phyloP scores from a whole-genome alignment of 2,329 filamentous ascomycete genomes.

The Penicillium sp. region DNA sequence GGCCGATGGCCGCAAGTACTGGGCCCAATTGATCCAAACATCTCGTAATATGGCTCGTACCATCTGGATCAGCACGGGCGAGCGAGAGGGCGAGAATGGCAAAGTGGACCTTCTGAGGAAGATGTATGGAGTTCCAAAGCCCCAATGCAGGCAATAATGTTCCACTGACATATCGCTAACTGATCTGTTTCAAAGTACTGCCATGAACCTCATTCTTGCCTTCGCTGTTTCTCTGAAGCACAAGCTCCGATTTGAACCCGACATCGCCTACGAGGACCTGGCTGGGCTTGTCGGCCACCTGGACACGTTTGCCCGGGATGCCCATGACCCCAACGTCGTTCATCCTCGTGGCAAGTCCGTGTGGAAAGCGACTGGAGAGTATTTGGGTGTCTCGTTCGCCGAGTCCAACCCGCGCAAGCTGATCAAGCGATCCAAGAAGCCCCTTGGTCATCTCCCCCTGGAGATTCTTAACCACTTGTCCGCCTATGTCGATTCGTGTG shows the following conservation, averaged over 20 bases:
- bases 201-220: slow-evolving; percentile 73
- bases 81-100: slow-evolving; percentile 55
- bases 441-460: slow-evolving; percentile 77
- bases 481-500: slow-evolving; percentile 62
- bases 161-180: background rate
- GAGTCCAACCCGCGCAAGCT: slow-evolving; percentile 73
- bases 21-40: slow-evolving; percentile 56
- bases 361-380: slow-evolving; percentile 67
- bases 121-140: too few species aligned
- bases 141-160: too few species aligned
- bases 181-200: slow-evolving; percentile 42
- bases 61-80: slow-evolving; percentile 75
- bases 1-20: slow-evolving; percentile 62
- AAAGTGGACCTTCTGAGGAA: slow-evolving; percentile 70
- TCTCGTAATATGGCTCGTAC: slow-evolving; percentile 62
- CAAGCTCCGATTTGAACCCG: slow-evolving; percentile 78
- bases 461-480: slow-evolving; percentile 74
- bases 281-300: slow-evolving; percentile 67
- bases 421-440: slow-evolving; percentile 68
- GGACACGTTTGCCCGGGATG: slow-evolving; percentile 68
- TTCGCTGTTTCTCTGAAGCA: slow-evolving; percentile 79
- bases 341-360: slow-evolving; percentile 46
- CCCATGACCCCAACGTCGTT: slow-evolving; percentile 45
- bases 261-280: slow-evolving; percentile 72
- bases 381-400: slow-evolving; percentile 73